A percentile compares a stretch with the other conserved stretches of the same genome.
Evolutionary conservation across 2,329 filamentous ascomycete species (phyloP).

Genomic region (Claviceps maximensis): DNA sequence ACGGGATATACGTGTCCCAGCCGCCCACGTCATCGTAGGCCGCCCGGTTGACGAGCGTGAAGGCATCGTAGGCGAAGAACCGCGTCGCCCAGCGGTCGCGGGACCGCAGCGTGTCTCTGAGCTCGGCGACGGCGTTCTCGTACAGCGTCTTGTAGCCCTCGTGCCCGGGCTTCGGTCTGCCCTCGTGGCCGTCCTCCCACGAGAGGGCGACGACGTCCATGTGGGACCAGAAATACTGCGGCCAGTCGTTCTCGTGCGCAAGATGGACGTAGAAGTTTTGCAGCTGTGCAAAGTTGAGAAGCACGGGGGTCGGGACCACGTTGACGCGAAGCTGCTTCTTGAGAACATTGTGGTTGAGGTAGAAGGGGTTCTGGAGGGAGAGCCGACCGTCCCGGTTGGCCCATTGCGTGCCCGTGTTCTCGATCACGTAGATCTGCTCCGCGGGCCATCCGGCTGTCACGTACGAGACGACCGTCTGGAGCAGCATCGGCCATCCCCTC

Average conservation of each 20-base stretch:
- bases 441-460: conserved; percentile 46
- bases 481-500: conserved; percentile 38
- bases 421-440: conserved; percentile 41
- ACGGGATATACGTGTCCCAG: conserved; percentile 46
- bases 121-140: conserved; percentile 23
- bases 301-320: conserved; percentile 34
- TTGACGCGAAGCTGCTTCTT: conserved; percentile 34
- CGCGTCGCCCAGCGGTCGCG: conserved; percentile 33
- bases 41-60: conserved; percentile 41
- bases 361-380: conserved; percentile 24
- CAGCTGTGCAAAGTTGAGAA: conserved; percentile 40
- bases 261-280: conserved; percentile 40
- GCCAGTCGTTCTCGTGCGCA: conserved; percentile 29
- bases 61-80: conserved; percentile 47
- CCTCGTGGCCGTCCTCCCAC: conserved; percentile 25
- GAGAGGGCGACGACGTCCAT: conserved; percentile 37
- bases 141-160: conserved; percentile 29
- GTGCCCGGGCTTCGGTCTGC: conserved; percentile 19
- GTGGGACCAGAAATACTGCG: conserved; percentile 43
- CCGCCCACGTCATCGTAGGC: conserved; percentile 37
- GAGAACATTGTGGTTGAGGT: not conserved
- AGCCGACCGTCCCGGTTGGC: conserved; percentile 36
- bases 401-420: conserved; percentile 44
- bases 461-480: conserved; percentile 43
- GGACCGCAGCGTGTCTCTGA: conserved; percentile 17